A percentile compares a stretch with the other conserved stretches of the same genome.
Conservation (phyloP, 768 basidiomycete genomes). For the Leucocoprinus sp. region DNA sequence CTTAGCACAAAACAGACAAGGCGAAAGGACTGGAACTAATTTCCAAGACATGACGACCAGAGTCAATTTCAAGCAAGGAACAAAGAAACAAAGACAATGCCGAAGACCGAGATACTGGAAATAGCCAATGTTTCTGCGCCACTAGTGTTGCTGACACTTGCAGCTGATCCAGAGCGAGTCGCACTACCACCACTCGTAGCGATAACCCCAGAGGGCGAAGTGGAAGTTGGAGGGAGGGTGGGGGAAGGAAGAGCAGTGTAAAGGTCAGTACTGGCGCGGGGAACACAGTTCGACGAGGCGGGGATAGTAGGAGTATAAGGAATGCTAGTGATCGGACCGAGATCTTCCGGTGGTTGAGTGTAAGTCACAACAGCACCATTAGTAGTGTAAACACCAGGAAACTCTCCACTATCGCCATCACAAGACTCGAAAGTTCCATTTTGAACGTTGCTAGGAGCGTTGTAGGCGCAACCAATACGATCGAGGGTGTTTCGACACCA, state of each 20-base stretch:
- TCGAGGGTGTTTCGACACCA: slow-evolving; percentile 69
- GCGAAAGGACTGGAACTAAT: neutral
- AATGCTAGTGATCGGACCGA: slow-evolving; percentile 27
- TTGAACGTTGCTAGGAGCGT: slow-evolving; percentile 56
- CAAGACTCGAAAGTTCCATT: slow-evolving; percentile 58
- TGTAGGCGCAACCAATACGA: slow-evolving; percentile 68
- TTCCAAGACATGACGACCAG: neutral
- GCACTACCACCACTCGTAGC: neutral
- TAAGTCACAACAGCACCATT: slow-evolving; percentile 31
- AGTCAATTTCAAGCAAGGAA: slow-evolving; percentile 13
- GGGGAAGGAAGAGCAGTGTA: slow-evolving; percentile 17
- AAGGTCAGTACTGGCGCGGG: slow-evolving; percentile 21
- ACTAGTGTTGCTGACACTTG: slow-evolving; percentile 1
- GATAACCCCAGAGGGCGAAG: neutral
- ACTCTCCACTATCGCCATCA: slow-evolving; percentile 54
- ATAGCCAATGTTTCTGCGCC: slow-evolving; percentile 17
- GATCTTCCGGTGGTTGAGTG: slow-evolving; percentile 30
- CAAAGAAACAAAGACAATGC: slow-evolving; percentile 15
- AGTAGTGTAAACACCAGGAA: slow-evolving; percentile 41
- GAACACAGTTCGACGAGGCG: slow-evolving; percentile 28
- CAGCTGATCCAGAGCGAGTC: neutral
- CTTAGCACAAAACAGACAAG: neutral
- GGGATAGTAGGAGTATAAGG: slow-evolving; percentile 31
- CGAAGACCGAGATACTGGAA: slow-evolving; percentile 16
- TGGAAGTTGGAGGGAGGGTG: neutral